Percentiles rank a stretch among this genome's conserved stretches.
Evolutionary conservation across 192 early-diverging fungal species (phyloP).

Genomic region (Coemansia umbellata): DNA sequence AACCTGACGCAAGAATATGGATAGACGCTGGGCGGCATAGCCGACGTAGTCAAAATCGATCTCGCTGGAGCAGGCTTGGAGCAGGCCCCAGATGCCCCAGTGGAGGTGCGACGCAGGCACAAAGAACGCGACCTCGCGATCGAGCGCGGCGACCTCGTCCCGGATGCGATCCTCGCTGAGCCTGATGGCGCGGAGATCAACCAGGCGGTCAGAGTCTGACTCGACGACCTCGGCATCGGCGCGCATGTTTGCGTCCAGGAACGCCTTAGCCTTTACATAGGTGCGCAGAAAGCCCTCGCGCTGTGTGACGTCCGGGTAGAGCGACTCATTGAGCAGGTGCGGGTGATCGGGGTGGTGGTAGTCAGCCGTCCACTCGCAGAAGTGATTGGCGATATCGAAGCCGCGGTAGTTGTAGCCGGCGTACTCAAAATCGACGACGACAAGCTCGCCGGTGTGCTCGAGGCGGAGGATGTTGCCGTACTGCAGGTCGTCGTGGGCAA

Average conservation of each 20-base stretch:
- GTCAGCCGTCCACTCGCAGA: conserved; percentile 81
- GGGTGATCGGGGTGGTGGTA: conserved; percentile 59
- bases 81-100: conserved; percentile 79
- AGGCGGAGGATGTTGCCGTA: conserved; percentile 85
- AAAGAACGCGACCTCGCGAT: conserved; percentile 30
- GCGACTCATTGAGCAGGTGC: conserved; percentile 37
- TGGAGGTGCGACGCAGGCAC: conserved; percentile 56
- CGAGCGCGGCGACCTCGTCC: conserved; percentile 18
- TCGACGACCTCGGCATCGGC: conserved; percentile 27
- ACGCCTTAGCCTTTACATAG: conserved; percentile 57
- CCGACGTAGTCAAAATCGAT: conserved; percentile 76
- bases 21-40: conserved; percentile 59
- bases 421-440: conserved; percentile 81
- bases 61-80: conserved; percentile 70
- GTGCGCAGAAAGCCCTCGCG: conserved; percentile 60
- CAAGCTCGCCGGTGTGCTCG: conserved; percentile 56
- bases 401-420: conserved; percentile 74
- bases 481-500: conserved; percentile 88
- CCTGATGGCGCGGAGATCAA: conserved; percentile 12
- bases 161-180: conserved; percentile 17
- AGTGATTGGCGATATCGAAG: conserved; percentile 81
- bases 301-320: conserved; percentile 59
- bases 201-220: conserved; percentile 4
- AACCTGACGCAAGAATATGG: conserved; percentile 41
- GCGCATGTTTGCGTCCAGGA: conserved; percentile 37